These are phyloP conservation scores for Termitomyces sp. DNA, from an alignment of 768 basidiomycete genomes.

Conservation along the genomic window DNA sequence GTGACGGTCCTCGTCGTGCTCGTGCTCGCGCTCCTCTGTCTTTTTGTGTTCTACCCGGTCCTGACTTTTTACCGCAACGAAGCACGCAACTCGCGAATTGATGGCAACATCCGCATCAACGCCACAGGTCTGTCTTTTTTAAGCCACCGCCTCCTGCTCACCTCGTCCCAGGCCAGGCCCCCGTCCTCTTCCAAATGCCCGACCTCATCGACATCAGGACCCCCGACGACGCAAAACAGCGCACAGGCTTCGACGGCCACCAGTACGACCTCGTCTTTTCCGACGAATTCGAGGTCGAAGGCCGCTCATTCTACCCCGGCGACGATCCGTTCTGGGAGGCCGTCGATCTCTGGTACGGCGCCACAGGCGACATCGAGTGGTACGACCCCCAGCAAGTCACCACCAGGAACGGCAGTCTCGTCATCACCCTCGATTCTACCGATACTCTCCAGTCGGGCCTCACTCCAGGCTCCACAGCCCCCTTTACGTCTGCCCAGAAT, in stretches of 20 bases:
- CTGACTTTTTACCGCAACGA: slow-evolving; percentile 42
- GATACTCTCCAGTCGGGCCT: slow-evolving; percentile 26
- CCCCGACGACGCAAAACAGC: slow-evolving; percentile 50
- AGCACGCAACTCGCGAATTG: slow-evolving; percentile 40
- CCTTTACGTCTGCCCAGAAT: slow-evolving; percentile 42
- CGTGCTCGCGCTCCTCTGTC: slow-evolving; percentile 54
- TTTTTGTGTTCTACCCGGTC: slow-evolving; percentile 86
- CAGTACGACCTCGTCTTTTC: slow-evolving; percentile 66
- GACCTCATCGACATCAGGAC: slow-evolving; percentile 70
- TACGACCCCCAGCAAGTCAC: slow-evolving; percentile 68
- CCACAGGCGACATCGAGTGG: slow-evolving; percentile 72
- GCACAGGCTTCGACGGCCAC: slow-evolving; percentile 72
- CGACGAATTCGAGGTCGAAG: slow-evolving; percentile 66
- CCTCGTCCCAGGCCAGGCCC: slow-evolving; percentile 53
- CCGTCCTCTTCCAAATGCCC: slow-evolving; percentile 54
- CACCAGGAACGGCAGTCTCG: slow-evolving; percentile 62
- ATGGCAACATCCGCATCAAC: slow-evolving; percentile 67
- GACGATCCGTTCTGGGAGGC: slow-evolving; percentile 75
- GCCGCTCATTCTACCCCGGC: slow-evolving; percentile 41
- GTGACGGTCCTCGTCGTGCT: slow-evolving; percentile 65
- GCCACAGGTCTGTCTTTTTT: slow-evolving; percentile 30
- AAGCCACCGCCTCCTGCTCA: not conserved
- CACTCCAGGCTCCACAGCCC: slow-evolving; percentile 39
- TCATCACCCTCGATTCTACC: slow-evolving; percentile 62
- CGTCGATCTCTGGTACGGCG: slow-evolving; percentile 68